phyloP scores from a whole-genome alignment of 1,139 yeast species.

The Candida sp. region DNA sequence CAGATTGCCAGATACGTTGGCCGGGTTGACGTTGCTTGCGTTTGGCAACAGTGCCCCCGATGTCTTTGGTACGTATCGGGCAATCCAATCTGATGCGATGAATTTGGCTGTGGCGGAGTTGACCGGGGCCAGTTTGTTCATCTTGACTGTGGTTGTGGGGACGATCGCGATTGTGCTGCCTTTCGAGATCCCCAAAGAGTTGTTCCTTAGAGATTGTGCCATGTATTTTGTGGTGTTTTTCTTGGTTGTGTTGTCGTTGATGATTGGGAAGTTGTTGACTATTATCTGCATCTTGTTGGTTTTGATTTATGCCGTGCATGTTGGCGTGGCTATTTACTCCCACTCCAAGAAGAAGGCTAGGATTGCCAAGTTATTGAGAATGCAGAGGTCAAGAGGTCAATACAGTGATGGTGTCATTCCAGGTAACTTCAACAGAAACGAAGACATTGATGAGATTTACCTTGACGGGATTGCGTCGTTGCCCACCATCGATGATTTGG shows the following conservation, averaged over 20 bases:
- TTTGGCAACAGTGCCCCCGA: slow-evolving; percentile 96
- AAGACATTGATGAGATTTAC: slow-evolving; percentile 24
- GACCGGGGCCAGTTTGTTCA: slow-evolving; percentile 83
- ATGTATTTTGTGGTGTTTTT: slow-evolving; percentile 55
- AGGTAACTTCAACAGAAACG: slow-evolving; percentile 10
- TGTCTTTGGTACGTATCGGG: slow-evolving; percentile 81
- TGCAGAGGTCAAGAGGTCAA: slow-evolving; percentile 34
- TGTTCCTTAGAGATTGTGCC: slow-evolving; percentile 58
- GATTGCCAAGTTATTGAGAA: slow-evolving; percentile 22
- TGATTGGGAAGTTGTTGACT: slow-evolving; percentile 48
- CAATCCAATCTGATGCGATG: slow-evolving; percentile 69
- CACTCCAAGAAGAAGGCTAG: slow-evolving; percentile 30
- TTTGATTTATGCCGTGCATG: slow-evolving; percentile 56
- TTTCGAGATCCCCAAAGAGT: slow-evolving; percentile 54
- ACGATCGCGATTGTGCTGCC: slow-evolving; percentile 73
- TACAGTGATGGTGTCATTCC: slow-evolving; percentile 14
- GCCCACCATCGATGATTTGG: slow-evolving; percentile 37
- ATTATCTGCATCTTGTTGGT: slow-evolving; percentile 54
- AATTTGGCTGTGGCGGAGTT: slow-evolving; percentile 88
- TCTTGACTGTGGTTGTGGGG: slow-evolving; percentile 78
- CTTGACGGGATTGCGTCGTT: slow-evolving; percentile 28
- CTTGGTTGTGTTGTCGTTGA: slow-evolving; percentile 43
- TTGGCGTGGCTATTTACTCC: slow-evolving; percentile 39
- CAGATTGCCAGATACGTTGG: slow-evolving; percentile 73
- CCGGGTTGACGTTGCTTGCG: slow-evolving; percentile 89